A percentile compares a stretch with the other conserved stretches of the same genome.
These are phyloP conservation scores for Cercospora berteroae DNA, from an alignment of 2,329 filamentous ascomycete species.

Conservation along the genomic window DNA sequence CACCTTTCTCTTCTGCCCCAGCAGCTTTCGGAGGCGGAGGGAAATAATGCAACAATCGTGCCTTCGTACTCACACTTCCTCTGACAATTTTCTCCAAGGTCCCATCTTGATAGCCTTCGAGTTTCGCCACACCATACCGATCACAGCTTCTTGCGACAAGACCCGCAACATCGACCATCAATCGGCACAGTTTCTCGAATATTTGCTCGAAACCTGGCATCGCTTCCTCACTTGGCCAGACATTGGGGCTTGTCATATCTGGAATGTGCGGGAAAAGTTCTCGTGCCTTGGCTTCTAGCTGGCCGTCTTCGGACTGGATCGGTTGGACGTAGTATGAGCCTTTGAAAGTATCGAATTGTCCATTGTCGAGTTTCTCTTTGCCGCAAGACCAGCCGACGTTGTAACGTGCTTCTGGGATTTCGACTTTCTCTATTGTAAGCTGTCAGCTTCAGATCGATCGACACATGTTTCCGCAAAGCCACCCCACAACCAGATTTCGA, in stretches of 20 bases:
- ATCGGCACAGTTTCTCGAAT: slow-evolving; percentile 70
- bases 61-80: slow-evolving; percentile 84
- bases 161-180: slow-evolving; percentile 87
- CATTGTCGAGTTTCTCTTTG: slow-evolving; percentile 76
- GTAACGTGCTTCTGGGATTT: slow-evolving; percentile 56
- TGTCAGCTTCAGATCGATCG: slow-evolving; percentile 7
- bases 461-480: too few relatives aligned
- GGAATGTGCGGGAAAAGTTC: slow-evolving; percentile 65
- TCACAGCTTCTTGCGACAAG: slow-evolving; percentile 91
- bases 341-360: slow-evolving; percentile 75
- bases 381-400: slow-evolving; percentile 74
- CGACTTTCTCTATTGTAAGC: slow-evolving; percentile 42
- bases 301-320: slow-evolving; percentile 53
- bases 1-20: slow-evolving; percentile 46
- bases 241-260: slow-evolving; percentile 85
- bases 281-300: slow-evolving; percentile 58
- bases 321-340: slow-evolving; percentile 78
- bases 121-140: slow-evolving; percentile 74
- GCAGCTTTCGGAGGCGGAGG: slow-evolving; percentile 46
- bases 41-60: slow-evolving; percentile 89
- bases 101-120: slow-evolving; percentile 69
- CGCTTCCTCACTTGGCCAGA: slow-evolving; percentile 71
- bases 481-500: too few relatives aligned
- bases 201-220: slow-evolving; percentile 73
- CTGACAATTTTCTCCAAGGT: slow-evolving; percentile 86